Base-by-base conservation (phyloP, 352 stramenopile species). In the Globisporangium cystogenes region DNA sequence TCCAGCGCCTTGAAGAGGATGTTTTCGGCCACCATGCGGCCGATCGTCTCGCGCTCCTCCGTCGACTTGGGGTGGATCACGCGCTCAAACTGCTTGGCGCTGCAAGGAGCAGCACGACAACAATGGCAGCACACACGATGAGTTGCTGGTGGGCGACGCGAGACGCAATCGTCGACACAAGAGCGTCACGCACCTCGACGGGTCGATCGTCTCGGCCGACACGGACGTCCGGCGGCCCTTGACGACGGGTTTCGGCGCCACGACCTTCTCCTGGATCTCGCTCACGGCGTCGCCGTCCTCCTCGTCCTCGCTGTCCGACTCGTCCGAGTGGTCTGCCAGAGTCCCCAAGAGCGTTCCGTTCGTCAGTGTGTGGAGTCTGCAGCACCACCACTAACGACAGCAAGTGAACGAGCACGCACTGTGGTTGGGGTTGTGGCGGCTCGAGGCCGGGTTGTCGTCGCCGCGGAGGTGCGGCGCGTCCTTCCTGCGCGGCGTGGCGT, bases 1-100 rank as follows among this genome's bases (percentile, higher is more conserved):
- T 95, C 83, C 48, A 96, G 63, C 40, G 87, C 85, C 64, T 95
- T 95, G 72, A 95, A 96, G 43, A 96, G 58, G 59, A 96, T 90
- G 66, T 93, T 96, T 58, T 93, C 86, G 5, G 64, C 78, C 31
- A 96, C 78, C 67, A 96, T 96, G 42, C 74, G 69, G 21, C 69
- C 73, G 43, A 96, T 93, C 8, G 69, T 70, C 7, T 86, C 72
- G 37, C 78, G 72, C 48, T 96, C 87, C 33, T 94, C 74, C 12
- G 59, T 20, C 41, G 84, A 94, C 67, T 96, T 96, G 52, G 82
- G 79, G 66, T 94, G 80, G 55, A 91, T 58, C 45, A 94, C 81
- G 41, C 74, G 73, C 59, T 93, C 77, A 48, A 90, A 90, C n/a
- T 86, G 76, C 51, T 86, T 82, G 20, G 77, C 84, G 55, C 82